Base-by-base conservation (phyloP, 805 yeast species). In the Kluyveromyces siamensis region DNA sequence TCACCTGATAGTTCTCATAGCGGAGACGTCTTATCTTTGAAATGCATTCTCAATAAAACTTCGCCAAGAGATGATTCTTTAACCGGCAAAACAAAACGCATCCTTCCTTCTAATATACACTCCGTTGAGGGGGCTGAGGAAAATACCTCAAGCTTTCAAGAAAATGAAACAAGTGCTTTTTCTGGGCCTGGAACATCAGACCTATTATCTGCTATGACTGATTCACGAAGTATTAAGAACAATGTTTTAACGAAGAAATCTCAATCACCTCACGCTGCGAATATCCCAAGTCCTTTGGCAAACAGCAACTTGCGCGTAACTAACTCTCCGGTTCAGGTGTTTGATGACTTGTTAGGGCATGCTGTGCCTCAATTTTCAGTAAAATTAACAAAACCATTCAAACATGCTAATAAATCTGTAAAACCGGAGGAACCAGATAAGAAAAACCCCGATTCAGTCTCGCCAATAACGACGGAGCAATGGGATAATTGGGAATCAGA, bases 401-500 rank as follows among this genome's bases (percentile, higher is more conserved):
- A 18, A 35, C 33, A 9, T 48, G 21, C 27, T 8, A 7, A 14
- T 10, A 13, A 36, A 21, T 21, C n/a, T 44, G 10, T 11, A 25
- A 19, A 17, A 9, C 11, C 35, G 11, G 44, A 40, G 8, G 40
- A 19, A 18, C 27, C 51, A 17, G 37, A 44, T 14, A 17, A n/a
- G 8, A n/a, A 36, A 46, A 45, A 6, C 54, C 61, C 2, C 63
- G 62, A 13, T 52, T 57, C 19, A 59, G 61, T 50, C 48, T 62
- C 67, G 2, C 65, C 68, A 8, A 53, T 50, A 37, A 50, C 58
- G 3, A 51, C 68, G 51, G 73, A 68, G 25, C 60, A 63, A 11
- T 66, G 66, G 59, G 75, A 70, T 50, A 71, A 70, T 42, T 71
- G 75, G 75, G 66, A 69, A 17, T 68, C 68, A 17, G 75, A 71